These are phyloP conservation scores for Trichoderma cornu-damae DNA, from an alignment of 2,329 filamentous ascomycete species.

Conservation along the genomic window DNA sequence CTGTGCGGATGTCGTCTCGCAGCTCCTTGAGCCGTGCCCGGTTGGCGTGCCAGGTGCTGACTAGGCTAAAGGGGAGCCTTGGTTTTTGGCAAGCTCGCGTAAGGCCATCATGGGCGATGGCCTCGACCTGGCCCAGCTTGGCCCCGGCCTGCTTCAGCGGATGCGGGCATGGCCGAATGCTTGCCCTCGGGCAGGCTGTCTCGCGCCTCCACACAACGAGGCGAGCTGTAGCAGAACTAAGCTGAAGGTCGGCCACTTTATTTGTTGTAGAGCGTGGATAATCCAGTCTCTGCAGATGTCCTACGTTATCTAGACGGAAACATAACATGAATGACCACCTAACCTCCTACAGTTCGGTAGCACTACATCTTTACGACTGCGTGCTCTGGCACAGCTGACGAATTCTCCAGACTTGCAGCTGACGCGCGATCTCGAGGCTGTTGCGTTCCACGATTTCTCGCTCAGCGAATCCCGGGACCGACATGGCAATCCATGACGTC, in stretches of 20 bases:
- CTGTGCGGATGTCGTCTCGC: constrained; percentile 27
- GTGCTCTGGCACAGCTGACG: not conserved
- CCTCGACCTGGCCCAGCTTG: constrained; percentile 27
- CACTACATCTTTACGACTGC: not conserved
- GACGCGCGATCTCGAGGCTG: constrained; percentile 36
- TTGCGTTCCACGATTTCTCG: constrained; percentile 40
- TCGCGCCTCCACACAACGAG: constrained; percentile 20
- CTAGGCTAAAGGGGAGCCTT: constrained; percentile 18
- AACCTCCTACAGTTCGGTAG: constrained; percentile 15
- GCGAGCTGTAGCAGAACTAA: constrained; percentile 28
- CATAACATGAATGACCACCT: too few relatives aligned
- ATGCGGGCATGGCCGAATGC: constrained; percentile 22
- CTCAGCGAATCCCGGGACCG: constrained; percentile 39
- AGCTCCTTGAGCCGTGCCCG: constrained; percentile 25
- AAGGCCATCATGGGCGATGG: constrained; percentile 22
- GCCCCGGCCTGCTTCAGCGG: constrained; percentile 25
- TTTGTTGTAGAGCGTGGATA: constrained; percentile 29
- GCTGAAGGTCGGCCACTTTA: constrained; percentile 29
- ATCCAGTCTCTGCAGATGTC: too few relatives aligned
- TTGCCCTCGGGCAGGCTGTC: constrained; percentile 20
- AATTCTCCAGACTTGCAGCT: constrained; percentile 35
- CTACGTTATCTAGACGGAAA: too few relatives aligned
- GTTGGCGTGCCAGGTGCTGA: constrained; percentile 23
- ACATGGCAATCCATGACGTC: constrained; percentile 37
- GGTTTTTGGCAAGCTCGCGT: constrained; percentile 18